Evolutionary conservation across 2,329 filamentous ascomycete genomes (phyloP).

Genomic region (Colletotrichum theobromicola): DNA sequence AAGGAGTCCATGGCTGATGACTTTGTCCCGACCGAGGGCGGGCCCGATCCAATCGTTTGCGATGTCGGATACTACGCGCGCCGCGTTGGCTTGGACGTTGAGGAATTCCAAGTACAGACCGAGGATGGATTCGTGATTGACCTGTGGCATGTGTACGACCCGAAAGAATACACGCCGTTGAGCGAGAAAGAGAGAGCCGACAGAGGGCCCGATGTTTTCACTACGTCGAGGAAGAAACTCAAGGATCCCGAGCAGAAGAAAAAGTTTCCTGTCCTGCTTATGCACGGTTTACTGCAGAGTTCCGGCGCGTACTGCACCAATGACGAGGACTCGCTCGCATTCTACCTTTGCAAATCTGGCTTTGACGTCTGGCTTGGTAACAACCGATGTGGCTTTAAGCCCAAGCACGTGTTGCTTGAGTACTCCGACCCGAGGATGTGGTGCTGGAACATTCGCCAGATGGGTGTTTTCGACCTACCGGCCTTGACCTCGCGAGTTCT

Average conservation of each 20-base stretch:
- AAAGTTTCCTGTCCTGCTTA: slow-evolving; percentile 83
- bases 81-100: slow-evolving; percentile 84
- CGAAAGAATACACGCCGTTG: slow-evolving; percentile 69
- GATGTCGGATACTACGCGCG: slow-evolving; percentile 87
- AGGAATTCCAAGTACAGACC: slow-evolving; percentile 84
- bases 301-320: slow-evolving; percentile 89
- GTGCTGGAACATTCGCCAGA: slow-evolving; percentile 94
- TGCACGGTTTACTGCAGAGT: slow-evolving; percentile 88
- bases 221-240: slow-evolving; percentile 41
- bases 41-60: slow-evolving; percentile 77
- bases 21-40: slow-evolving; percentile 80
- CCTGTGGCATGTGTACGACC: slow-evolving; percentile 89
- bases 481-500: slow-evolving; percentile 82
- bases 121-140: slow-evolving; percentile 93
- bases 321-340: slow-evolving; percentile 88
- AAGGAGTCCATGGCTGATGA: slow-evolving; percentile 52
- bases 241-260: slow-evolving; percentile 47
- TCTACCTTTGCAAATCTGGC: slow-evolving; percentile 89
- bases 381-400: slow-evolving; percentile 86
- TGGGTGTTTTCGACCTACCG: slow-evolving; percentile 88
- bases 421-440: slow-evolving; percentile 89
- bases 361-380: slow-evolving; percentile 97
- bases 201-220: slow-evolving; percentile 69
- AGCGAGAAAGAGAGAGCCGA: slow-evolving; percentile 53
- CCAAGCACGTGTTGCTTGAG: slow-evolving; percentile 74